Base-by-base conservation (phyloP, 169 alveolate species). In the Eimeria necatrix region DNA sequence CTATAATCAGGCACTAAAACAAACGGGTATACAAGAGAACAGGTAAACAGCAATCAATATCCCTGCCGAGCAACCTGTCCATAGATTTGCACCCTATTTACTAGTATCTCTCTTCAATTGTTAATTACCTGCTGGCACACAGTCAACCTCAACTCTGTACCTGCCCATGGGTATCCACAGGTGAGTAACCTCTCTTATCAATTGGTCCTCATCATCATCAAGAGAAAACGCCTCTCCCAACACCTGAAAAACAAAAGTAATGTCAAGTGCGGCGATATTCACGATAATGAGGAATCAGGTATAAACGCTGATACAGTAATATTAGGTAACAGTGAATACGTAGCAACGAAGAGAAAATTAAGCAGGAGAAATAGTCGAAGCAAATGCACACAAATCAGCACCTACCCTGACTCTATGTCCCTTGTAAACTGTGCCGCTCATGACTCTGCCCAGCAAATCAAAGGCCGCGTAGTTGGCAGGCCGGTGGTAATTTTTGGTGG, bases 121-220 rank as follows among this genome's bases (percentile, higher is more conserved):
- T 12, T 83, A 6, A 22, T 73, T 51, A 12, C 95, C 95, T 41
- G 95, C 95, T 4, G 95, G 95, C 49, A 91, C 95, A 59, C 60
- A 73, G 59, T 73, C 59, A 51, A 91, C 98, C 93, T 98, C 98
- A 41, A 99, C 98, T 89, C 99, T 96, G 95, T 98, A 98, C 87
- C 99, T 97, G 0, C 99, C 99, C 97, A 98, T 98, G 70, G 97
- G 95, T 4, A 99, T 97, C 99, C 99, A 99, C n/a, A 99, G 94
- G 32, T 97, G 97, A 18, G 97, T 96, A 59, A 98, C 97, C 52
- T 96, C 98, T 59, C 99, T 97, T 22, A 98, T 95, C 32, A 97
- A 96, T 98, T 97, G 97, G 96, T 99, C 99, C 94, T 99, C 99
- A 93, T 98, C 99, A 93, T 99, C 99, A 86, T 99, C 99, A 46